Evolutionary conservation across 768 basidiomycete genomes (phyloP), one percentile per base, ranked within the genome.

Genomic region (Leccinum sublutescens): DNA sequence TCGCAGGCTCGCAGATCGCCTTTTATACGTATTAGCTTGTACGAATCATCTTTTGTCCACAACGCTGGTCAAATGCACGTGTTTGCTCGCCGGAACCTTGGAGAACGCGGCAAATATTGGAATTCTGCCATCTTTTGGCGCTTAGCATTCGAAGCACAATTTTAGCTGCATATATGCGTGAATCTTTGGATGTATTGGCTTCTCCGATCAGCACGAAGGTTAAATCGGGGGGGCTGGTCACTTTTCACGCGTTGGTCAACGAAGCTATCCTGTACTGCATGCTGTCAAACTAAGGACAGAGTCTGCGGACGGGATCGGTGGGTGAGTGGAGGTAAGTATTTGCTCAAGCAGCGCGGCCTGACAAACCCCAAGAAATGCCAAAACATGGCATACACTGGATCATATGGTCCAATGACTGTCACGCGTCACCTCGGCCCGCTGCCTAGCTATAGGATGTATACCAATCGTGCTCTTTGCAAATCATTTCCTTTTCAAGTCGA

Each of bases 401-500:
- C 49, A 36, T 50, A 5, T 43, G 38, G 23, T 43, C 49, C 38
- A 40, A 57, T 38, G 36, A 61, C 64, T 38, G 64, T 67, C 64
- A 68, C 54, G 40, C 40, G 40, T 40, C n/a, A 40, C 40, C 34
- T 14, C 14, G 34, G 12, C 34, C 31, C 23, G 8, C 11, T 33
- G 7, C 33, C 23, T 25, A 40, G 52, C 55, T 29, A 29, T 29
- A 48, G 17, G 14, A 50, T 52, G 31, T 12, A 50, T 62, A 21
- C 54, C 3, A 15, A 31, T 43, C 48, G 38, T 47, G 14, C 43
- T 9, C 48, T 34, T 56, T 17, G 53, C 54, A 40, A 36, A 45
- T 56, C 48, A 58, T 53, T 62, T 52, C 61, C 64, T 68, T 68
- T 63, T 59, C 51, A 23, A 55, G 59, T 17, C 38, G 27, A 23